Percentiles rank a stretch among this genome's conserved stretches.
These are phyloP conservation scores for Musa balbisiana DNA, from an alignment of 202 grass and related monocot genomes.

Conservation along the genomic window DNA sequence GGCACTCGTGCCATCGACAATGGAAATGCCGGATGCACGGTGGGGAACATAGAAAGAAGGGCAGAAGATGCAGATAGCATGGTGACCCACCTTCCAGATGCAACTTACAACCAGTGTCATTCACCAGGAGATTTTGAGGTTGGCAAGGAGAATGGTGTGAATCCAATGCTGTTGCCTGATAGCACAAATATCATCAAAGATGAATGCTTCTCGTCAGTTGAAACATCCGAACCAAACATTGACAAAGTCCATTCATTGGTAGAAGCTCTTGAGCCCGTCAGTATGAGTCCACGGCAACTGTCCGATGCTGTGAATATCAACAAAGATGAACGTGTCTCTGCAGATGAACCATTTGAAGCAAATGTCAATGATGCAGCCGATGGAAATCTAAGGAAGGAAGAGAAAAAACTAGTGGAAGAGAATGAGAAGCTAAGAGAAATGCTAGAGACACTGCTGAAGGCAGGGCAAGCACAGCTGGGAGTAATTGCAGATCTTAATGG, in stretches of 20 bases:
- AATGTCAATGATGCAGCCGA: neutral
- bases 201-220: too few relatives aligned
- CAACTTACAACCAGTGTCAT: neutral
- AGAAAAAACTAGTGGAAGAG: slow-evolving; percentile 44
- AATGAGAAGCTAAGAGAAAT: slow-evolving; percentile 58
- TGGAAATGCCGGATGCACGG: neutral
- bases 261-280: neutral
- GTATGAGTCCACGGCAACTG: neutral
- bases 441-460: slow-evolving; percentile 45
- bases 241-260: neutral
- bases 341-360: neutral
- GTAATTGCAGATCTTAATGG: slow-evolving; percentile 46
- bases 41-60: neutral
- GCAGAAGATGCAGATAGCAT: neutral
- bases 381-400: neutral
- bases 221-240: neutral
- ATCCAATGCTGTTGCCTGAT: neutral
- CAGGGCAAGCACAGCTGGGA: slow-evolving; percentile 40
- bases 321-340: neutral
- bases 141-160: neutral
- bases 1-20: neutral
- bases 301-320: neutral
- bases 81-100: neutral
- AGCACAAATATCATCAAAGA: neutral
- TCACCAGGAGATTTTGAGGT: neutral